Percentiles rank a stretch among this genome's conserved stretches.
Evolutionary conservation across 2,329 filamentous ascomycete genomes (phyloP).

Genomic region (Cytospora piceicola): DNA sequence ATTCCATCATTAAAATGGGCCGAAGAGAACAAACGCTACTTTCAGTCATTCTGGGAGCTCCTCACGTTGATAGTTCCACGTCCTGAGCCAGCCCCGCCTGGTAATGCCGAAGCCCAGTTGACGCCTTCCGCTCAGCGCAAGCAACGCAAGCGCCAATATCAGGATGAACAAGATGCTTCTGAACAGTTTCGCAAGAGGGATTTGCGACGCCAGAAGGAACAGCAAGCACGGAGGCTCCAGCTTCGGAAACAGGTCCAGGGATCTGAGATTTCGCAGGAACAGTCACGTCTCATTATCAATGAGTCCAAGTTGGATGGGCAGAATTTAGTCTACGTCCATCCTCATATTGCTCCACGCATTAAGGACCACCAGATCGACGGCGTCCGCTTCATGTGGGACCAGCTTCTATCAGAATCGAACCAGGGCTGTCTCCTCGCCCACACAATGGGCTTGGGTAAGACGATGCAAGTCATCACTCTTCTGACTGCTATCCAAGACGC

Average conservation of each 20-base stretch:
- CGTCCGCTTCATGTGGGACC: constrained; percentile 87
- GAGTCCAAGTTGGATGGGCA: constrained; percentile 64
- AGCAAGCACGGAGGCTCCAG: constrained; percentile 55
- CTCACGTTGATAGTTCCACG: constrained; percentile 10
- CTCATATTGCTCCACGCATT: constrained; percentile 65
- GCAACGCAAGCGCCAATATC: constrained; percentile 37
- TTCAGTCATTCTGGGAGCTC: constrained; percentile 17
- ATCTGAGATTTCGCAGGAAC: constrained; percentile 49
- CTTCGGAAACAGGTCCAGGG: constrained; percentile 51
- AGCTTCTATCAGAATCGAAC: constrained; percentile 67
- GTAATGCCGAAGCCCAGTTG: constrained; percentile 35
- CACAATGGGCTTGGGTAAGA: constrained; percentile 91
- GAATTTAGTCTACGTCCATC: constrained; percentile 66
- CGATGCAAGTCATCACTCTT: constrained; percentile 88
- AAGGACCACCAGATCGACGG: constrained; percentile 82
- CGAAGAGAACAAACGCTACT: neutral
- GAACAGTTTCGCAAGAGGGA: constrained; percentile 61
- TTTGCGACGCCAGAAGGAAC: constrained; percentile 54
- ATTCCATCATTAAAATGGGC: neutral
- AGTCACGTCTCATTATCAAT: constrained; percentile 66
- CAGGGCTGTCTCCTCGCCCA: constrained; percentile 85
- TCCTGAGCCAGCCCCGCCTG: neutral
- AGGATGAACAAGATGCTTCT: constrained; percentile 44
- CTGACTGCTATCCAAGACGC: constrained; percentile 74
- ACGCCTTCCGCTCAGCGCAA: constrained; percentile 48